Percentiles rank a stretch among this genome's conserved stretches.
These are phyloP conservation scores for Blastomyces percursus DNA, from an alignment of 2,329 filamentous ascomycete species.

Conservation along the genomic window DNA sequence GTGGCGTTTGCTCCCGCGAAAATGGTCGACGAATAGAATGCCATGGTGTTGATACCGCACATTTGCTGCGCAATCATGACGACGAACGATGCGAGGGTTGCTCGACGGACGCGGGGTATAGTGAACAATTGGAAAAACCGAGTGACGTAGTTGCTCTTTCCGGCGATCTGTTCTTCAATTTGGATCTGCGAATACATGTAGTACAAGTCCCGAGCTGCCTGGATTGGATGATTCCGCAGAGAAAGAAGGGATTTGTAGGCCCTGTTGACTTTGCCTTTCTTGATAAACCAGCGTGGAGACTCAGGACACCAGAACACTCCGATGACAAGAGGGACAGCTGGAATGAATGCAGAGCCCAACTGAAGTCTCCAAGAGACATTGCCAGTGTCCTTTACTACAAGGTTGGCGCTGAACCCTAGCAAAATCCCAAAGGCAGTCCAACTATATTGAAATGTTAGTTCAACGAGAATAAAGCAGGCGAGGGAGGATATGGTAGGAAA, in stretches of 20 bases:
- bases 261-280: slow-evolving; percentile 51
- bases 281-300: slow-evolving; percentile 56
- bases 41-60: slow-evolving; percentile 63
- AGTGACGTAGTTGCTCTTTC: slow-evolving; percentile 46
- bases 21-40: slow-evolving; percentile 59
- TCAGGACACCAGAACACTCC: slow-evolving; percentile 53
- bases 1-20: slow-evolving; percentile 45
- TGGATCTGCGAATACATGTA: slow-evolving; percentile 46
- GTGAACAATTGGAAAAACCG: slow-evolving; percentile 47
- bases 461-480: not conserved
- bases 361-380: slow-evolving; percentile 53
- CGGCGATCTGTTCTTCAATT: slow-evolving; percentile 34
- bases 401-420: slow-evolving; percentile 54
- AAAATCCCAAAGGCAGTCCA: slow-evolving; percentile 55
- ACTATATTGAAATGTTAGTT: slow-evolving; percentile 15
- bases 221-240: slow-evolving; percentile 48
- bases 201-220: slow-evolving; percentile 53
- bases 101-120: slow-evolving; percentile 42
- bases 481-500: not conserved
- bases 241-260: slow-evolving; percentile 50
- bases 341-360: slow-evolving; percentile 54
- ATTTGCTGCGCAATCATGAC: slow-evolving; percentile 73
- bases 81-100: slow-evolving; percentile 62
- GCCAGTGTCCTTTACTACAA: slow-evolving; percentile 51
- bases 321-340: slow-evolving; percentile 49